A percentile compares a stretch with the other conserved stretches of the same genome.
Conservation (phyloP, 2,329 filamentous ascomycete species). For the Cercospora zeina region DNA sequence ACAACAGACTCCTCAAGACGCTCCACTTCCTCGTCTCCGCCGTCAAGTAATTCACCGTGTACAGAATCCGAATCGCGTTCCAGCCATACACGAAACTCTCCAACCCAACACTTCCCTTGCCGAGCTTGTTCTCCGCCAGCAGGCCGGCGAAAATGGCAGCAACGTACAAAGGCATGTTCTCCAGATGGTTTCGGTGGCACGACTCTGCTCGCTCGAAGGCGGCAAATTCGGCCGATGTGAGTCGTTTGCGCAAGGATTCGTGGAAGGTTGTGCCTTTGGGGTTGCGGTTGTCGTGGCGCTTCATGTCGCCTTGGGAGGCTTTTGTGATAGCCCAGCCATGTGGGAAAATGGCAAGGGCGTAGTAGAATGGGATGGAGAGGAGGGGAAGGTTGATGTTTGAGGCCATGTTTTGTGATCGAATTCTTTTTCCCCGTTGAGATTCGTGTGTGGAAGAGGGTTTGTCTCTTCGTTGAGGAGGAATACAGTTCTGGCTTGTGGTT, state of each 20-base stretch:
- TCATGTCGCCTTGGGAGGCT: conserved; percentile 42
- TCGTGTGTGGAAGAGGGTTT: too few species aligned
- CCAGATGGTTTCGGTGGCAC: conserved; percentile 50
- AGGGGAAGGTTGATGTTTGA: conserved; percentile 43
- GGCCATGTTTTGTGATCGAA: conserved; percentile 19
- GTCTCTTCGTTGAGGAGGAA: too few species aligned
- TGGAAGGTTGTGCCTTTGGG: conserved; percentile 43
- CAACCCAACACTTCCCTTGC: conserved; percentile 36
- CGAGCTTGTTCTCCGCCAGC: conserved; percentile 41
- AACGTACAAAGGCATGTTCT: conserved; percentile 51
- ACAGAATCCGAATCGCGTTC: conserved; percentile 42
- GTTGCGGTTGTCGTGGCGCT: conserved; percentile 48
- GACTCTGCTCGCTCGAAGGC: conserved; percentile 49
- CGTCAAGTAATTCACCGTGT: conserved; percentile 43
- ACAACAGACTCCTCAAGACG: conserved; percentile 38
- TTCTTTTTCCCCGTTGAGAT: too few species aligned
- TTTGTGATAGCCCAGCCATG: conserved; percentile 44
- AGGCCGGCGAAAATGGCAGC: conserved; percentile 48
- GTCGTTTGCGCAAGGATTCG: conserved; percentile 42
- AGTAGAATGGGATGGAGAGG: conserved; percentile 49
- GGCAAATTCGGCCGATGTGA: conserved; percentile 43
- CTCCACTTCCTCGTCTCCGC: conserved; percentile 31
- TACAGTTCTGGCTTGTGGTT: too few species aligned
- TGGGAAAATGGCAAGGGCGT: conserved; percentile 45
- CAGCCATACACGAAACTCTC: conserved; percentile 42